These are phyloP conservation scores for Lasiosphaeria miniovina DNA, from an alignment of 495 filamentous ascomycete species.

Conservation along the genomic window DNA sequence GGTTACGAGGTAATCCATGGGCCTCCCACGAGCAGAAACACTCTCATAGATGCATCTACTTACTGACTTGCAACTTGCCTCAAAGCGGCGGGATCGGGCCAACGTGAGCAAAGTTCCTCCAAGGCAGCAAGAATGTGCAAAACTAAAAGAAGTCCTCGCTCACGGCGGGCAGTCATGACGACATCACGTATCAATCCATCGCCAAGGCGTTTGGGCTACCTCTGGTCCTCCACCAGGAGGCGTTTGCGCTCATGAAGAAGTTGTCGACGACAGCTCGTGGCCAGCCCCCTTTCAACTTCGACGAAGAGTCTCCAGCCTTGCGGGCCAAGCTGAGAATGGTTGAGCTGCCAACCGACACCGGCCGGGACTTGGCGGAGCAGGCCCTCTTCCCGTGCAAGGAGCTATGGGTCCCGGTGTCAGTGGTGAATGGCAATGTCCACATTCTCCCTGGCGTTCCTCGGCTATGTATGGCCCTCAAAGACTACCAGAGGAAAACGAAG, in stretches of 20 bases:
- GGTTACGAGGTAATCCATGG: slow-evolving; percentile 59
- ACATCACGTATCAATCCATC: slow-evolving; percentile 94
- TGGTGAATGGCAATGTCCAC: slow-evolving; percentile 90
- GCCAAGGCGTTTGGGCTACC: slow-evolving; percentile 81
- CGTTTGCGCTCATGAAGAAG: slow-evolving; percentile 77
- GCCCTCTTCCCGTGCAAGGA: slow-evolving; percentile 74
- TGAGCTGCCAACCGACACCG: slow-evolving; percentile 71
- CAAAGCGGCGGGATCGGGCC: slow-evolving; percentile 86
- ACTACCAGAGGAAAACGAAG: not conserved
- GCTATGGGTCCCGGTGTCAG: slow-evolving; percentile 83
- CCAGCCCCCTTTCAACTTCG: slow-evolving; percentile 80
- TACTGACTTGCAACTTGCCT: not conserved
- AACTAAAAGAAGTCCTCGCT: slow-evolving; percentile 6
- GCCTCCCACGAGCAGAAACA: too few relatives aligned
- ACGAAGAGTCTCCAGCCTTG: slow-evolving; percentile 70
- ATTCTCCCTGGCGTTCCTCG: slow-evolving; percentile 88
- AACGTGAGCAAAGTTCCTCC: slow-evolving; percentile 54
- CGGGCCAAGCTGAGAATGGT: slow-evolving; percentile 88
- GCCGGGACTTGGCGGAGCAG: slow-evolving; percentile 57
- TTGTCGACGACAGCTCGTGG: slow-evolving; percentile 68
- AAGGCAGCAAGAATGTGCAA: not conserved
- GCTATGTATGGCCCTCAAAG: slow-evolving; percentile 50
- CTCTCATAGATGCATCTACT: slow-evolving; percentile 6
- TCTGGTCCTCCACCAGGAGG: slow-evolving; percentile 69
- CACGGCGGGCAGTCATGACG: slow-evolving; percentile 67